Conservation (phyloP, 768 basidiomycete species). For the Trichaptum fuscoviolaceum region DNA sequence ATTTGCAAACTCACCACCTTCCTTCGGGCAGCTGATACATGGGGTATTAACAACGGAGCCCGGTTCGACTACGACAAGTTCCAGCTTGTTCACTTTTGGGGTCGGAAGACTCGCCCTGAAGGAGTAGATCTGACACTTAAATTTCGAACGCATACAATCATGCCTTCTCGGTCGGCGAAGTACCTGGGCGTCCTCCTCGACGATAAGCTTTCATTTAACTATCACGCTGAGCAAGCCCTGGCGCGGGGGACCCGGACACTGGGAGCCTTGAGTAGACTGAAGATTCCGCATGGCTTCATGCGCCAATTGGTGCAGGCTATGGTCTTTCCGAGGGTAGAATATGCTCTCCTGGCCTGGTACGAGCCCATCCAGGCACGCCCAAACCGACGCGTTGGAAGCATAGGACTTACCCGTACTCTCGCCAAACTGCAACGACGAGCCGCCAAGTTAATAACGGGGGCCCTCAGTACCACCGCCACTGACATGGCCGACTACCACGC, state of each 20-base stretch:
- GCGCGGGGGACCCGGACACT: not conserved
- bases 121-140: not conserved
- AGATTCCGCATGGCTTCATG: too few relatives aligned
- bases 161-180: not conserved
- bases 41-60: not conserved
- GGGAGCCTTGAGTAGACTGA: too few relatives aligned
- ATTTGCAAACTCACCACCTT: slow-evolving; percentile 22
- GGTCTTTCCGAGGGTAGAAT: too few relatives aligned
- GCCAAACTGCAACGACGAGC: too few relatives aligned
- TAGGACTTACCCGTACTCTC: not conserved
- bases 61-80: slow-evolving; percentile 2
- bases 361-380: too few relatives aligned
- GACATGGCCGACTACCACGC: slow-evolving; percentile 14
- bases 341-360: too few relatives aligned
- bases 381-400: not conserved
- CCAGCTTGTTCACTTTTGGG: not conserved
- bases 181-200: slow-evolving; percentile 15
- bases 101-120: not conserved
- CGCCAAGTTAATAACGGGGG: slow-evolving; percentile 14
- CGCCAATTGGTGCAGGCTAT: too few relatives aligned
- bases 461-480: slow-evolving; percentile 10
- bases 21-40: not conserved
- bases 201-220: slow-evolving; percentile 8
- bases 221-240: slow-evolving; percentile 14
- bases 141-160: slow-evolving; percentile 7